Evolutionary conservation across 306 rosid species (phyloP).

Genomic region (Vigna unguiculata): DNA sequence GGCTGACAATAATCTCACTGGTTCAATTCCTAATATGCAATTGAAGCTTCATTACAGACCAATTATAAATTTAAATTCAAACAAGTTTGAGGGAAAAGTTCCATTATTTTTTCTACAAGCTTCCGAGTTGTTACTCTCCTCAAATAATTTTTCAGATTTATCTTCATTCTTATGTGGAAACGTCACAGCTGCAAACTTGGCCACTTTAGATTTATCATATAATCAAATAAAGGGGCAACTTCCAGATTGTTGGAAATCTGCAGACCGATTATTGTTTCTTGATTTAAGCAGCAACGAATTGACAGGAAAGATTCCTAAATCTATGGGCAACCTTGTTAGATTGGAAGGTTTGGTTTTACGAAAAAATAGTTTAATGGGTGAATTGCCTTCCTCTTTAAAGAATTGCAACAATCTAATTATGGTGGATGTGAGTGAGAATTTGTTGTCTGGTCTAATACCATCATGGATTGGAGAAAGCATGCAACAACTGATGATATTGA

Average conservation of each 20-base stretch:
- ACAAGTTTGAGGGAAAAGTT: background rate
- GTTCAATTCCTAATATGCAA: background rate
- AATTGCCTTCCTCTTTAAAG: constrained; percentile 32
- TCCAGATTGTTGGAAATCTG: background rate
- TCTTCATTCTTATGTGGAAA: background rate
- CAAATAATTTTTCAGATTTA: background rate
- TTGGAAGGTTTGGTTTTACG: constrained; percentile 22
- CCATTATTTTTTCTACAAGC: background rate
- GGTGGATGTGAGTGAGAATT: constrained; percentile 25
- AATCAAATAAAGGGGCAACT: background rate
- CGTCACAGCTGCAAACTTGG: background rate
- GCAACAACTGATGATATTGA: background rate
- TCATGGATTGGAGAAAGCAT: constrained; percentile 41
- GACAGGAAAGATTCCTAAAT: constrained; percentile 10
- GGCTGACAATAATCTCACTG: background rate
- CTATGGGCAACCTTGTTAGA: constrained; percentile 6
- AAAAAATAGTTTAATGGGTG: constrained; percentile 34
- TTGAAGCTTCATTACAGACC: background rate
- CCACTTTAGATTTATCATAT: background rate
- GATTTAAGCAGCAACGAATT: background rate
- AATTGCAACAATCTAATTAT: background rate
- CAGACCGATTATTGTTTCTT: background rate
- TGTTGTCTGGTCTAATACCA: background rate
- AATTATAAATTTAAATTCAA: background rate
- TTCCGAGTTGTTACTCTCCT: background rate